Evolutionary conservation across 108 stramenopile genomes (phyloP).

Genomic region (Fragilariopsis cylindrus): DNA sequence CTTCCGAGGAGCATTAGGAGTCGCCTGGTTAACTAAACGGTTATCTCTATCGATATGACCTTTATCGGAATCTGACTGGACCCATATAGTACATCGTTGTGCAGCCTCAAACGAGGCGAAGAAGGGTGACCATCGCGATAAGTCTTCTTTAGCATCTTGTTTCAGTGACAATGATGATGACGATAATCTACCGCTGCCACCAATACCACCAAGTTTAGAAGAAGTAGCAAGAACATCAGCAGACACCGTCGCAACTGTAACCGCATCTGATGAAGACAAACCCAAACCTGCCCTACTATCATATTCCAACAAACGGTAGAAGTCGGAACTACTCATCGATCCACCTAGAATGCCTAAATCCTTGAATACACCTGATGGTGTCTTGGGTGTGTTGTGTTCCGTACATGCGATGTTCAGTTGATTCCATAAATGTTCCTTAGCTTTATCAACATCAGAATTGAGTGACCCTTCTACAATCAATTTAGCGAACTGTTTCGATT

Average conservation of each 20-base stretch:
- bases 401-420: conserved; percentile 52
- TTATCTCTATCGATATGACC: conserved; percentile 65
- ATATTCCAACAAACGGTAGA: conserved; percentile 48
- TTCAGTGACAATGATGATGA: background rate
- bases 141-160: conserved; percentile 56
- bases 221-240: background rate
- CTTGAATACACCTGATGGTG: conserved; percentile 48
- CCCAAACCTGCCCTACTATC: conserved; percentile 19
- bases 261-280: background rate
- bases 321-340: conserved; percentile 58
- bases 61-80: conserved; percentile 76
- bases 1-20: conserved; percentile 54
- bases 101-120: conserved; percentile 68
- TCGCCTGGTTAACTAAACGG: conserved; percentile 48
- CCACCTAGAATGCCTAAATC: conserved; percentile 76
- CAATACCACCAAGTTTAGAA: background rate
- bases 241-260: background rate
- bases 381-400: conserved; percentile 52
- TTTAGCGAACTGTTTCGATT: conserved; percentile 81
- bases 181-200: background rate
- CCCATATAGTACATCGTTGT: conserved; percentile 79
- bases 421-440: conserved; percentile 51
- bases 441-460: conserved; percentile 41
- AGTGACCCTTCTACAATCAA: conserved; percentile 48
- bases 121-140: conserved; percentile 56